Percentiles rank a stretch among this genome's conserved stretches.
These are phyloP conservation scores for Coprinellus micaceus DNA, from an alignment of 768 basidiomycete genomes.

Conservation along the genomic window DNA sequence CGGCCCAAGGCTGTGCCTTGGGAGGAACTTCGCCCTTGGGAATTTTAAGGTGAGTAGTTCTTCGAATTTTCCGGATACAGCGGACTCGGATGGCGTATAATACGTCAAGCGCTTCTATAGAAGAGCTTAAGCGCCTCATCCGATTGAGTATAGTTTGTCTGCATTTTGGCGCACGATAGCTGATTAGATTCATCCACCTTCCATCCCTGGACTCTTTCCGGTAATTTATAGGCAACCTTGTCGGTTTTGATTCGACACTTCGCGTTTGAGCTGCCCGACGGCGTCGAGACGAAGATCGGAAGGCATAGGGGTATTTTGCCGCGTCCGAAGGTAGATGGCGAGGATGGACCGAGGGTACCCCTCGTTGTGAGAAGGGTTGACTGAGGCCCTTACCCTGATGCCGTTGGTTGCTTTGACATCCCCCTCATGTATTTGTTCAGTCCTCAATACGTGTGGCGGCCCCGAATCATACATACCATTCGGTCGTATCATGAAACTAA, in stretches of 20 bases:
- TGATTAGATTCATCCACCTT: constrained; percentile 9
- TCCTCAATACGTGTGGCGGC: no score
- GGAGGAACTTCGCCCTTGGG: constrained; percentile 43
- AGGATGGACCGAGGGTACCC: constrained; percentile 15
- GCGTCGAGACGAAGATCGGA: constrained; percentile 26
- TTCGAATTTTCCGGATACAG: no score
- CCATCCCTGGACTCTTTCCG: no score
- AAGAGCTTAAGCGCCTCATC: no score
- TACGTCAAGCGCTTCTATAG: constrained; percentile 13
- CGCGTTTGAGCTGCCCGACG: constrained; percentile 29
- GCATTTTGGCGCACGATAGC: constrained; percentile 39
- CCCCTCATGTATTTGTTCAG: no score
- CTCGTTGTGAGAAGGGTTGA: constrained; percentile 8
- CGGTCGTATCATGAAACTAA: no score
- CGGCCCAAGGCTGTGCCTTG: constrained; percentile 49
- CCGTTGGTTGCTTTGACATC: no score
- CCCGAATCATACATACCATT: no score
- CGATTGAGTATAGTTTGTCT: constrained; percentile 34
- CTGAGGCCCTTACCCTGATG: not conserved
- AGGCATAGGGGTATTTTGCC: constrained; percentile 21
- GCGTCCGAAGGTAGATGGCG: constrained; percentile 27
- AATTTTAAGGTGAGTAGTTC: constrained; percentile 36
- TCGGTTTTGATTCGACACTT: constrained; percentile 38
- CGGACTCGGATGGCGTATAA: not conserved
- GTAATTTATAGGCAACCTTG: constrained; percentile 32